These are phyloP conservation scores for Cyberlindnera veronae DNA, from an alignment of 805 yeast genomes.

Conservation along the genomic window DNA sequence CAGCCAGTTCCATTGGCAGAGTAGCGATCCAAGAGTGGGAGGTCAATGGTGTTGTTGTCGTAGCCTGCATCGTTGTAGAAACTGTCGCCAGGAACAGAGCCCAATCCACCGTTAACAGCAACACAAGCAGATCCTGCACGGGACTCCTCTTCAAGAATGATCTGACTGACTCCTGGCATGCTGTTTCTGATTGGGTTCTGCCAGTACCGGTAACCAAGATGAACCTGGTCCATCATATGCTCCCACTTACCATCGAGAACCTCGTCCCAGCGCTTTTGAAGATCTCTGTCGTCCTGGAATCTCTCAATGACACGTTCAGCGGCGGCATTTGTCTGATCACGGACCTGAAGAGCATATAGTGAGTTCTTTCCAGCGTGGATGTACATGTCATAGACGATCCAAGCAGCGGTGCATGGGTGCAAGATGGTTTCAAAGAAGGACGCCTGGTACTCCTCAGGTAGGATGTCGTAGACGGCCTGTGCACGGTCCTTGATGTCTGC, in stretches of 20 bases:
- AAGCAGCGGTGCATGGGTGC: constrained; percentile 13
- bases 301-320: constrained; percentile 6
- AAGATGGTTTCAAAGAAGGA: constrained; percentile 10
- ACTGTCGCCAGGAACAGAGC: constrained; percentile 12
- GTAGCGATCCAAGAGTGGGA: constrained; percentile 12
- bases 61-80: constrained; percentile 8
- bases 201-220: constrained; percentile 13
- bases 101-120: constrained; percentile 5
- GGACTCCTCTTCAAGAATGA: constrained; percentile 5
- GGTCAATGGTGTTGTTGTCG: constrained; percentile 11
- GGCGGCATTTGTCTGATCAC: constrained; percentile 12
- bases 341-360: constrained; percentile 8
- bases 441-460: constrained; percentile 7
- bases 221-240: constrained; percentile 15
- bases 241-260: constrained; percentile 14
- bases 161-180: constrained; percentile 7
- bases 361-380: constrained; percentile 9
- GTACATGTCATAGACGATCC: constrained; percentile 12
- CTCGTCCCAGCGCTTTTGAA: constrained; percentile 10
- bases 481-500: constrained; percentile 7
- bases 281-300: constrained; percentile 5
- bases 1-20: constrained; percentile 6
- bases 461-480: constrained; percentile 6
- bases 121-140: constrained; percentile 13
- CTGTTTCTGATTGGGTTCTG: constrained; percentile 14